Base-by-base conservation (phyloP, 805 yeast genomes). In the Ogataea paradorogensis region DNA sequence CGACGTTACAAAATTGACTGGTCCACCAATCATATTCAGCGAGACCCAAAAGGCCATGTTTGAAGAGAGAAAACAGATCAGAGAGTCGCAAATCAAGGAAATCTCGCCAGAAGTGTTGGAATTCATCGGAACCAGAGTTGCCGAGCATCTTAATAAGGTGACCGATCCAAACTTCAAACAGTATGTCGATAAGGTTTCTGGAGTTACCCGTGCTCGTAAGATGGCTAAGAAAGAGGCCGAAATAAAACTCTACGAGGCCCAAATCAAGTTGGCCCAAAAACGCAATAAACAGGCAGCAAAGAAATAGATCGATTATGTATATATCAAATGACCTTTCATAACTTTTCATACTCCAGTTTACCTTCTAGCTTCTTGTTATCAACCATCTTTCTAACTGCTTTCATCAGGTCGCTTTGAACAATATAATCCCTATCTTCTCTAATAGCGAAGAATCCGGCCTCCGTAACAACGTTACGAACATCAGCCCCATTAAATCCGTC, bases 401-500 rank as follows among this genome's bases (percentile, higher is more conserved):
- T 93, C 91, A 93, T 84, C 65, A 93, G 63, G 70, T 93, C 99
- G 55, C 84, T 82, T 63, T 93, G 99, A 38, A 87, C 63, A 54
- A 93, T 88, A 67, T 87, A 88, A 62, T 91, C 97, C 57, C 99
- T 81, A 61, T 93, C 99, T 59, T 93, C 97, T 68, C 99, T 80
- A 54, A 93, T 93, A 38, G 99, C 98, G 54, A 90, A 88, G 69
- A 93, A 93, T 2, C 99, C 99, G 20, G 97, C 96, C 69, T 91
- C 99, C n/a, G 99, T 91, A 24, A 90, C 76, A 44, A 93, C 96
- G 62, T 91, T 91, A 65, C 99, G 81, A 54, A 91, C 83, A 74
- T 91, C 99, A 5, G 98, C 98, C 70, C 99, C 99, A 66, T 91
- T 91, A 69, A 93, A 93, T 2, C 98, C 98, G 67, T 91, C 99